Evolutionary conservation across 2,329 filamentous ascomycete genomes (phyloP).

Genomic region (Arthrobotrys iridis): DNA sequence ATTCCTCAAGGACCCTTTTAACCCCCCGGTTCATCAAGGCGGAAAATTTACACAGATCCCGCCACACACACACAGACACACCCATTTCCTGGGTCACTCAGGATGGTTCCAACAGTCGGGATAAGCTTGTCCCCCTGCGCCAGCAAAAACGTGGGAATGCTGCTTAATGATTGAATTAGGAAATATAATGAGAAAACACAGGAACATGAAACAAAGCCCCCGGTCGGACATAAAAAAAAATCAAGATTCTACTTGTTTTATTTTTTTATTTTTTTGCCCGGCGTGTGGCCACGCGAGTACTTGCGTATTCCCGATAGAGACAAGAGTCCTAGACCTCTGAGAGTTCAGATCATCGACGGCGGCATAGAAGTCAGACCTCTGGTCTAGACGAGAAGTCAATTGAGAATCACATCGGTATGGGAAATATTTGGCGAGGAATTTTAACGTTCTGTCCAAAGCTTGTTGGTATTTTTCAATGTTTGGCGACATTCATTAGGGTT

Average conservation of each 20-base stretch:
- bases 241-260: too few relatives aligned
- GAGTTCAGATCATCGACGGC: slow-evolving; percentile 25
- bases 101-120: slow-evolving; percentile 33
- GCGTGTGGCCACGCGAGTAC: slow-evolving; percentile 8
- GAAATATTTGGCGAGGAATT: slow-evolving; percentile 20
- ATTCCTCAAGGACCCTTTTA: neutral
- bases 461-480: neutral
- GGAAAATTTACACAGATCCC: slow-evolving; percentile 37
- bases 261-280: neutral
- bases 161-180: slow-evolving; percentile 36
- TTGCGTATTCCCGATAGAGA: neutral
- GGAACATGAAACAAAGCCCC: slow-evolving; percentile 37
- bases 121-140: slow-evolving; percentile 43
- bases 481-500: too few relatives aligned
- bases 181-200: slow-evolving; percentile 34
- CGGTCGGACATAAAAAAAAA: neutral
- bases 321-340: neutral
- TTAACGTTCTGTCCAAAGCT: slow-evolving; percentile 5
- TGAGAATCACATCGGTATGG: neutral
- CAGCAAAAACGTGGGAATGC: slow-evolving; percentile 48
- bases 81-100: slow-evolving; percentile 16
- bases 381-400: neutral
- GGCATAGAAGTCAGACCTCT: slow-evolving; percentile 5
- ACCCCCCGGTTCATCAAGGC: slow-evolving; percentile 14
- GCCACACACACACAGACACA: slow-evolving; percentile 28